Base-by-base conservation (phyloP, 441 rosid genomes). In the Capsella rubella region DNA sequence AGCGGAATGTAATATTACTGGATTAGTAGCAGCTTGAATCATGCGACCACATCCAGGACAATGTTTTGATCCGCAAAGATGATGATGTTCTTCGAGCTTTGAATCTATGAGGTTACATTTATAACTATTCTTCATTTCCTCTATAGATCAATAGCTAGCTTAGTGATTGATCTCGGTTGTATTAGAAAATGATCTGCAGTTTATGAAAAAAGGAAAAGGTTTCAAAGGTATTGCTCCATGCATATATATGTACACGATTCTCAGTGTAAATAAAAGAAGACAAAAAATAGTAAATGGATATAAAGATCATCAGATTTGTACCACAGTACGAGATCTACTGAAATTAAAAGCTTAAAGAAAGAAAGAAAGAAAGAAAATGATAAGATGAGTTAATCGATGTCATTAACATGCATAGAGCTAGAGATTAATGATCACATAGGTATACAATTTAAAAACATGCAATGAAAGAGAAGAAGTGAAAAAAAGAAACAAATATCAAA, bases 1-100 rank as follows among this genome's bases (percentile, higher is more conserved):
- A 2, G 27, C 18, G 46, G 18, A 18, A 67, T 25, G 60, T 29
- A 61, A 42, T 29, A 45, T 68, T 87, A 94, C 99, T 87, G 97
- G 97, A 74, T 88, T 95, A 6, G 45, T 72, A 62, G 75, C 28
- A 65, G 86, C 89, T 78, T 90, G 89, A 40, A 95, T 92, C 84
- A 85, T 95, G 87, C 89, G 97, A 32, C 99, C 97, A 59, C 97
- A 95, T 62, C 93, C 84, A 13, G 97, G 99, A 69, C 97, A 95
- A 67, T 90, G 91, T 56, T 88, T 92, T 80, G 92, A 90, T 64
- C 72, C 75, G 82, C 92, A 96, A 79, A 92, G 90, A 62, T 90
- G 64, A 82, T 92, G 97, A 70, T 89, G 97, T 77, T 90, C 94
- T 79, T 89, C 99, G 39, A 92, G 96, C 86, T 95, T 92, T 21